Conservation (phyloP, 768 basidiomycete genomes). For the Trametes elegans region DNA sequence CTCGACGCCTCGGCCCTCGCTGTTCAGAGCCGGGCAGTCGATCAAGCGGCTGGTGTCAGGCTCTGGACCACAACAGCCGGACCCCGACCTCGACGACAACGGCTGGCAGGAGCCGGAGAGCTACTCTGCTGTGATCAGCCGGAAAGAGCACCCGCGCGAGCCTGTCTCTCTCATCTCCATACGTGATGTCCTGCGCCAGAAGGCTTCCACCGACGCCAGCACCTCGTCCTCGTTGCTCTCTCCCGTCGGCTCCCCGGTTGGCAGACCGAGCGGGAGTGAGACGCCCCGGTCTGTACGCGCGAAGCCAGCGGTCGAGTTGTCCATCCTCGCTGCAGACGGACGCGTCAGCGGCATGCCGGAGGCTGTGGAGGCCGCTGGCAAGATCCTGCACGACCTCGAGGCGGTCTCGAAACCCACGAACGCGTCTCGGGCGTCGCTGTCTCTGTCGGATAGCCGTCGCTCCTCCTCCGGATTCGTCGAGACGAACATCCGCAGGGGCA, state of each 20-base stretch:
- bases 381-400: constrained; percentile 46
- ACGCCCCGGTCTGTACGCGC: constrained; percentile 48
- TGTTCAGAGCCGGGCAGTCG: constrained; percentile 46
- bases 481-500: constrained; percentile 36
- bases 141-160: constrained; percentile 65
- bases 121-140: constrained; percentile 56
- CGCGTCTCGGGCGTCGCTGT: constrained; percentile 23
- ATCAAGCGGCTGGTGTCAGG: constrained; percentile 48
- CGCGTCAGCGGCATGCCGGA: constrained; percentile 39
- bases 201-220: constrained; percentile 38
- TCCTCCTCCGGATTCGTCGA: constrained; percentile 33
- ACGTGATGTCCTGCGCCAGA: constrained; percentile 60
- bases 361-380: constrained; percentile 38
- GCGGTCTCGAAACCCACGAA: constrained; percentile 23
- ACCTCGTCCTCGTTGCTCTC: constrained; percentile 25
- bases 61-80: constrained; percentile 39
- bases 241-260: constrained; percentile 20
- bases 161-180: constrained; percentile 51
- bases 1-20: constrained; percentile 39
- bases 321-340: constrained; percentile 48
- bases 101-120: constrained; percentile 62
- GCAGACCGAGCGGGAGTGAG: constrained; percentile 11
- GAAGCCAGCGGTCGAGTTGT: constrained; percentile 58
- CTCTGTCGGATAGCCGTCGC: constrained; percentile 14
- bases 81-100: constrained; percentile 58